phyloP scores from a whole-genome alignment of 495 filamentous ascomycete genomes.

The Aspergillus hancockii region DNA sequence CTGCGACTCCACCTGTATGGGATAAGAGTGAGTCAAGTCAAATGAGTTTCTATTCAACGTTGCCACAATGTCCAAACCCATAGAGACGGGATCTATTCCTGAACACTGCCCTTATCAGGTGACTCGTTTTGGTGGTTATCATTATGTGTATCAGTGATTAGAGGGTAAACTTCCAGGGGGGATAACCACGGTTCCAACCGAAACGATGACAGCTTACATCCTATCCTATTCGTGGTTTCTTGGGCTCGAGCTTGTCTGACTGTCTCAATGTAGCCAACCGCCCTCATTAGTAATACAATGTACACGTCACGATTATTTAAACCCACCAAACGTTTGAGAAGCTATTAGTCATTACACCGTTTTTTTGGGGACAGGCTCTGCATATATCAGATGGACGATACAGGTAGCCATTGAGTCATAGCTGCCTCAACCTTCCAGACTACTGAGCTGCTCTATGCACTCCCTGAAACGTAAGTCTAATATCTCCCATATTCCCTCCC shows the following conservation, averaged over 20 bases:
- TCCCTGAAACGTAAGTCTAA: not conserved
- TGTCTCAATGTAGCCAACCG: not conserved
- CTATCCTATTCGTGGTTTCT: not conserved
- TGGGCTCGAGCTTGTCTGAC: not conserved
- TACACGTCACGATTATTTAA: not conserved
- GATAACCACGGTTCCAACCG: not conserved
- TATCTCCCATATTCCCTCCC: not conserved
- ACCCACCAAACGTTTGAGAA: too few species aligned
- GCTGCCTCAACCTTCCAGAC: not conserved
- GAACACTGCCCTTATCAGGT: too few species aligned
- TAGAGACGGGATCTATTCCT: too few species aligned
- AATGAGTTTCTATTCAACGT: too few species aligned
- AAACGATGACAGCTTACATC: not conserved
- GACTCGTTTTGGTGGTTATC: too few species aligned
- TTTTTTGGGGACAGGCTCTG: not conserved
- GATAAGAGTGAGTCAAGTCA: too few species aligned
- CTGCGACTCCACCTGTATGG: too few species aligned
- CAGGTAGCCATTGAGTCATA: not conserved
- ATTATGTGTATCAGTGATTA: too few species aligned
- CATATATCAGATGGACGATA: conserved; percentile 1
- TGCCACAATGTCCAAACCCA: too few species aligned
- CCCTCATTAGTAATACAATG: not conserved
- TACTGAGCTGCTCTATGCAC: not conserved
- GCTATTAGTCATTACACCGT: too few species aligned
- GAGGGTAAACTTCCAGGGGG: not conserved